These are phyloP conservation scores for Emmonsiellopsis sp. DNA, from an alignment of 2,329 filamentous ascomycete genomes.

Conservation along the genomic window DNA sequence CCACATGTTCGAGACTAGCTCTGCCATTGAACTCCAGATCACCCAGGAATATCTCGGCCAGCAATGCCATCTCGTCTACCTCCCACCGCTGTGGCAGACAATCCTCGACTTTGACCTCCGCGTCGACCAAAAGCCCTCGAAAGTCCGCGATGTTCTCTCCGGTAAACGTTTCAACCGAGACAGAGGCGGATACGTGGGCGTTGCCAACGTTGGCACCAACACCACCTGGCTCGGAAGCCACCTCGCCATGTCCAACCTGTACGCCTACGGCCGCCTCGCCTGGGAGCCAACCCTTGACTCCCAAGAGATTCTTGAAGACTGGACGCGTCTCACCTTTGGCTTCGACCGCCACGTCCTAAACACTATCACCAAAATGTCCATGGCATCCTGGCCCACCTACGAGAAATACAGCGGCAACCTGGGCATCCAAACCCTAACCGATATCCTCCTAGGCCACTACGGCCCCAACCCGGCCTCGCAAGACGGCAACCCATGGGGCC, in stretches of 20 bases:
- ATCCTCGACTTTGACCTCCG: constrained; percentile 59
- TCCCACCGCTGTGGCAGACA: constrained; percentile 59
- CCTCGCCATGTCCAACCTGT: constrained; percentile 61
- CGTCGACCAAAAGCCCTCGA: constrained; percentile 46
- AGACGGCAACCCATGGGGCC: constrained; percentile 60
- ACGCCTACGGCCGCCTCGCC: constrained; percentile 57
- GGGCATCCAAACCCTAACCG: constrained; percentile 58
- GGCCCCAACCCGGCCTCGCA: constrained; percentile 58
- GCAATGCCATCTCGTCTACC: constrained; percentile 58
- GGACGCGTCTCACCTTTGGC: constrained; percentile 60
- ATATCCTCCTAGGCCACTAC: constrained; percentile 58
- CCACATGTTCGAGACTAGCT: constrained; percentile 37
- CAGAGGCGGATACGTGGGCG: constrained; percentile 54
- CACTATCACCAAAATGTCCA: constrained; percentile 52
- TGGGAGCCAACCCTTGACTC: constrained; percentile 51
- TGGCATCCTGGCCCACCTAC: constrained; percentile 62
- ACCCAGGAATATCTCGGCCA: constrained; percentile 64
- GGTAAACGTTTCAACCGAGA: constrained; percentile 50
- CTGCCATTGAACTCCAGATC: constrained; percentile 56
- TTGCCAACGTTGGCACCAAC: constrained; percentile 58
- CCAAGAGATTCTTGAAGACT: constrained; percentile 48
- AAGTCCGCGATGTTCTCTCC: constrained; percentile 51
- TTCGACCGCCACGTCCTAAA: constrained; percentile 45
- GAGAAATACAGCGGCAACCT: constrained; percentile 63
- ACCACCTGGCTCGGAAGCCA: constrained; percentile 61